These are phyloP conservation scores for Carallia pectinifolia DNA, from an alignment of 345 rosid genomes.

Conservation along the genomic window DNA sequence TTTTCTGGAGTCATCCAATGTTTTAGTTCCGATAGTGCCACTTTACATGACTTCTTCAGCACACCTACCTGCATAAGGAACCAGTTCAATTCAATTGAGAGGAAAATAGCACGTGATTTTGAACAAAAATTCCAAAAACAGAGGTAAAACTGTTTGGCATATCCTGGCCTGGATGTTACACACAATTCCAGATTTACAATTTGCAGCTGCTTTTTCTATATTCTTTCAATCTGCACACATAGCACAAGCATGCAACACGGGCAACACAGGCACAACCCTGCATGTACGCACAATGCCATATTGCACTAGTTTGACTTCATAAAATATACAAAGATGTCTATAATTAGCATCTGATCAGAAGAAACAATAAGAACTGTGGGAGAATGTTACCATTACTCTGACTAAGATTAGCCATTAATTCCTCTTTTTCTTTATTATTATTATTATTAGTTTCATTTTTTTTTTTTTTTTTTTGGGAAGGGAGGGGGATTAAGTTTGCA, in stretches of 20 bases:
- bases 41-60: slow-evolving; percentile 53
- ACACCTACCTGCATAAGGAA: slow-evolving; percentile 51
- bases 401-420: no score
- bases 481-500: neutral
- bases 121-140: neutral
- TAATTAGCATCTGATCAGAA: neutral
- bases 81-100: neutral
- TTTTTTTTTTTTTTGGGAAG: no score
- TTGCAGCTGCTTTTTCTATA: neutral
- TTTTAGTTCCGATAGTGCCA: slow-evolving; percentile 68
- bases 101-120: neutral
- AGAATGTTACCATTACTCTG: no score
- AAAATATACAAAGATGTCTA: neutral
- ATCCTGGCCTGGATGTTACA: neutral
- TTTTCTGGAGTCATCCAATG: slow-evolving; percentile 82
- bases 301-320: no score
- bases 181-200: neutral
- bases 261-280: neutral
- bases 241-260: neutral
- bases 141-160: neutral
- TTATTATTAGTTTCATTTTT: no score
- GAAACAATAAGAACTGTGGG: no score
- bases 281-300: neutral
- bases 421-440: no score
- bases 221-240: neutral